These are phyloP conservation scores for Botryotinia narcissicola DNA, from an alignment of 2,329 filamentous ascomycete species.

Conservation along the genomic window DNA sequence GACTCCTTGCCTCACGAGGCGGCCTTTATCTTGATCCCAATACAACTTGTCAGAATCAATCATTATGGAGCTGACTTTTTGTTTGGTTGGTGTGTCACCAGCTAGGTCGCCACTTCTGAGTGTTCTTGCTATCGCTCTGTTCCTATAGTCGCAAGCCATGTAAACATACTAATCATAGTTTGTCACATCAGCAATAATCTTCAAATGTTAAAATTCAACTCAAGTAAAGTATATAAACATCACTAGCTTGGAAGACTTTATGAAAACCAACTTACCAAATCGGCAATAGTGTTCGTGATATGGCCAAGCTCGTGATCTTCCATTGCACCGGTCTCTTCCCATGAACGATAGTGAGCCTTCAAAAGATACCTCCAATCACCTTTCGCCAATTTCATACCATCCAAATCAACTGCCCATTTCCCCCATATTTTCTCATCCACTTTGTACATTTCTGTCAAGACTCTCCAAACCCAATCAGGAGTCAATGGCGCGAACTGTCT, in stretches of 20 bases:
- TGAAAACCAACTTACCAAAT: conserved; percentile 1
- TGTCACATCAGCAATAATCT: neutral
- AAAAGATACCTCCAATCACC: neutral
- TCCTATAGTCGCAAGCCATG: conserved; percentile 6
- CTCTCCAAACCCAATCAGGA: neutral
- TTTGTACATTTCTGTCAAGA: conserved; percentile 2
- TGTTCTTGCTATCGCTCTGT: conserved; percentile 4
- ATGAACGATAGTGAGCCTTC: neutral
- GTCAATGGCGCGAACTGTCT: neutral
- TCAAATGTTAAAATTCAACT: neutral
- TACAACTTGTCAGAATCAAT: conserved; percentile 6
- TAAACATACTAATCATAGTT: neutral
- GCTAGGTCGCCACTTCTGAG: conserved; percentile 3
- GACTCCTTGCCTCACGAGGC: accelerated
- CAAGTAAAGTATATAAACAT: neutral
- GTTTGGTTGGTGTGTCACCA: neutral
- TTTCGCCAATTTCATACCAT: neutral
- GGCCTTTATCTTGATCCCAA: neutral
- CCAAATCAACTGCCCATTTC: conserved; percentile 1
- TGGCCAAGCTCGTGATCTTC: neutral
- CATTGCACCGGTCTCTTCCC: accelerated
- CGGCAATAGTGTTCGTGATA: neutral
- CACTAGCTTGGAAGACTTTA: neutral
- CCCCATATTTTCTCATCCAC: neutral
- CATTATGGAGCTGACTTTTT: neutral